phyloP scores from a whole-genome alignment of 768 basidiomycete species.

The Auriculariales sp. region DNA sequence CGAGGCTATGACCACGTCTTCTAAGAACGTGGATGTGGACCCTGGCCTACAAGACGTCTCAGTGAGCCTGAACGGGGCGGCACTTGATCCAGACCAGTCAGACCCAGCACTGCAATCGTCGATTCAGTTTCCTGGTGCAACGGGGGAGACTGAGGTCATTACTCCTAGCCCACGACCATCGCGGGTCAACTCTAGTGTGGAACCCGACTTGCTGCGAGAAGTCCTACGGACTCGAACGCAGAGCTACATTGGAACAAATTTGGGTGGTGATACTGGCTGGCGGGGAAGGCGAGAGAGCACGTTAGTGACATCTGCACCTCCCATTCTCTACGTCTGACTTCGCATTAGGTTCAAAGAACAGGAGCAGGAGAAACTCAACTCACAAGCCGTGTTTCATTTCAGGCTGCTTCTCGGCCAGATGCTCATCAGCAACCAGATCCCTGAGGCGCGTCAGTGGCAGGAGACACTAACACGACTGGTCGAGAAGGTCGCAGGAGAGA shows the following conservation, averaged over 20 bases:
- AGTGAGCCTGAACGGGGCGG: constrained; percentile 8
- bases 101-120: constrained; percentile 18
- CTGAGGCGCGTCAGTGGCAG: constrained; percentile 80
- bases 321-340: no score
- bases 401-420: constrained; percentile 86
- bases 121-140: constrained; percentile 56
- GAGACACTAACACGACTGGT: constrained; percentile 67
- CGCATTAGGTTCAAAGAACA: no score
- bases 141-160: constrained; percentile 39
- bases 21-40: background rate
- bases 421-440: constrained; percentile 67
- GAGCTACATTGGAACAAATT: constrained; percentile 47
- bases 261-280: constrained; percentile 63
- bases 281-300: constrained; percentile 78
- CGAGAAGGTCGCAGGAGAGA: constrained; percentile 70
- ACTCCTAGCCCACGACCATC: constrained; percentile 42
- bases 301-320: no score
- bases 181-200: constrained; percentile 57
- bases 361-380: constrained; percentile 74
- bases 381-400: constrained; percentile 78
- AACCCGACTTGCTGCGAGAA: constrained; percentile 32
- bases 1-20: background rate
- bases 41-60: constrained; percentile 9
- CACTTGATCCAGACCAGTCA: background rate
- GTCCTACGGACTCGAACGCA: constrained; percentile 66